Conservation (phyloP, 805 yeast genomes). For the Lachancea thermotolerans region DNA sequence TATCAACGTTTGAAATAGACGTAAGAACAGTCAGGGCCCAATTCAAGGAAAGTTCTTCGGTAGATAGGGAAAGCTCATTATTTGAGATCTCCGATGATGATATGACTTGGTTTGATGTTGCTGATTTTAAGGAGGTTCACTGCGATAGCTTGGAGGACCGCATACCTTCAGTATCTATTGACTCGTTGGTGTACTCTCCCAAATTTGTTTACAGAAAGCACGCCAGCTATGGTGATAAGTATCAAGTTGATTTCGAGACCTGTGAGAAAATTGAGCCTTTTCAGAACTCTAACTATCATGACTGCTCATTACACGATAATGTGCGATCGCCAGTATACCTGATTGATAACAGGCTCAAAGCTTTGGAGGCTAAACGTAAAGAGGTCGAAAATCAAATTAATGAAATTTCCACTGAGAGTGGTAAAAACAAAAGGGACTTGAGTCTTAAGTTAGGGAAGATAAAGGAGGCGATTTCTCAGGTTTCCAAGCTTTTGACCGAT, state of each 20-base stretch:
- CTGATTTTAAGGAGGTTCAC: conserved; percentile 56
- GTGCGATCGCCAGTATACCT: conserved; percentile 17
- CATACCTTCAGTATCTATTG: conserved; percentile 40
- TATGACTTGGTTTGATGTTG: conserved; percentile 51
- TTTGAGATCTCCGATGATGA: conserved; percentile 47
- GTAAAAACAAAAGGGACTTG: neutral
- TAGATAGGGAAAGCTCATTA: conserved; percentile 13
- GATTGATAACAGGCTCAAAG: conserved; percentile 18
- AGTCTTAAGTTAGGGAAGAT: conserved; percentile 7
- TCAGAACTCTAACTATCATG: conserved; percentile 51
- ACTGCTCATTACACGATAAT: conserved; percentile 42
- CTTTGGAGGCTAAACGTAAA: conserved; percentile 35
- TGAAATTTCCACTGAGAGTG: conserved; percentile 1
- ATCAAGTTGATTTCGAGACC: conserved; percentile 35
- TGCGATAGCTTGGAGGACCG: conserved; percentile 33
- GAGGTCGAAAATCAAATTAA: conserved; percentile 33
- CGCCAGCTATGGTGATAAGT: conserved; percentile 42
- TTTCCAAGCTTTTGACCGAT: conserved; percentile 19
- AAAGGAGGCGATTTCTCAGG: conserved; percentile 12
- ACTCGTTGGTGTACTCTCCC: conserved; percentile 63
- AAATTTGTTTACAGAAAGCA: conserved; percentile 63
- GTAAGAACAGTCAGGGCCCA: conserved; percentile 47
- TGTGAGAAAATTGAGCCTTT: conserved; percentile 38
- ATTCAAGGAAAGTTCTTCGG: conserved; percentile 30
- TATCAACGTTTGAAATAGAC: conserved; percentile 50